These are phyloP conservation scores for Diphasiastrum complanatum DNA, from an alignment of 83 land plant species.

Conservation along the genomic window DNA sequence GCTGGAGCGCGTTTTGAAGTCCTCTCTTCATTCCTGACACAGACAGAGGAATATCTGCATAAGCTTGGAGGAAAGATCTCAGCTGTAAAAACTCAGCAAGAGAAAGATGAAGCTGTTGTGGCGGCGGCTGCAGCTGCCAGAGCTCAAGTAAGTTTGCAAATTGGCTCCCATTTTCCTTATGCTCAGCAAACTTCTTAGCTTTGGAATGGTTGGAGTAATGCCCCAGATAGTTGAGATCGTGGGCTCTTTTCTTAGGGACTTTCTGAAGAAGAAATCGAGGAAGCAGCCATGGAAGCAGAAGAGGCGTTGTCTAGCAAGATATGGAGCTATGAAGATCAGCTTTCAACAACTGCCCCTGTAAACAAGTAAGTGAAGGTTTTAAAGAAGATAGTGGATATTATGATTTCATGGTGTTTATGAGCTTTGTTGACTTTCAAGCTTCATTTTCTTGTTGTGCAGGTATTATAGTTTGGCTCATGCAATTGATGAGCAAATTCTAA, in stretches of 20 bases:
- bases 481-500: slow-evolving; percentile 72
- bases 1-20: slow-evolving; percentile 92
- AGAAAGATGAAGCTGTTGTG: slow-evolving; percentile 86
- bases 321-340: slow-evolving; percentile 64
- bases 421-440: slow-evolving; percentile 3
- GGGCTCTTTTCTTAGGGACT: slow-evolving; percentile 77
- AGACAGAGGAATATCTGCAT: slow-evolving; percentile 96
- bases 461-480: slow-evolving; percentile 98
- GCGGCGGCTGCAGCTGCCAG: slow-evolving; percentile 91
- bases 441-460: slow-evolving; percentile 32
- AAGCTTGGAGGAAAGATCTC: slow-evolving; percentile 96
- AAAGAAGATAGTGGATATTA: background rate
- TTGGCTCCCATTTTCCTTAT: too few species aligned
- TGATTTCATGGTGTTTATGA: slow-evolving; percentile 7
- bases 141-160: slow-evolving; percentile 47
- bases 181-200: slow-evolving; percentile 15
- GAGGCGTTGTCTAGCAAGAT: slow-evolving; percentile 78
- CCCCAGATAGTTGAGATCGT: too few species aligned
- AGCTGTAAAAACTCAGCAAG: slow-evolving; percentile 86
- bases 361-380: slow-evolving; percentile 60
- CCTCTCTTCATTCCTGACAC: slow-evolving; percentile 83
- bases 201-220: too few species aligned
- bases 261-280: slow-evolving; percentile 89
- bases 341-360: slow-evolving; percentile 53
- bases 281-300: slow-evolving; percentile 86